Conservation (phyloP, 2,329 filamentous ascomycete species). For the Colletotrichum nymphaeae region DNA sequence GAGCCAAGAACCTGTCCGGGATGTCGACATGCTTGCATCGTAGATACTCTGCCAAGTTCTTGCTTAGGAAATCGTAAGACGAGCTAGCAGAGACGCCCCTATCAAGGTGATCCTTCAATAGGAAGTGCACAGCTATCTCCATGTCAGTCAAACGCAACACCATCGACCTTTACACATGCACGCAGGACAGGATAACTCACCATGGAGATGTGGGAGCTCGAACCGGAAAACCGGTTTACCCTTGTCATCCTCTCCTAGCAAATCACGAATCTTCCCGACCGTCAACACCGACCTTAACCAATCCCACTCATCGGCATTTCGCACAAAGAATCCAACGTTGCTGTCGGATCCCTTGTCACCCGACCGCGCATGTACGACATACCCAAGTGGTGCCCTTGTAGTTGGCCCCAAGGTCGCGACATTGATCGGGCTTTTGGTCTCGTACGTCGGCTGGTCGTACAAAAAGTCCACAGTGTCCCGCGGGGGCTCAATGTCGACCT, state of each 20-base stretch:
- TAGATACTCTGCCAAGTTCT: constrained; percentile 45
- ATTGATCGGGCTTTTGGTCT: constrained; percentile 41
- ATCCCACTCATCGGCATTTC: constrained; percentile 37
- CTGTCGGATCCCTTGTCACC: constrained; percentile 57
- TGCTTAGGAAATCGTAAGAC: constrained; percentile 46
- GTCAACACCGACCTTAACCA: constrained; percentile 53
- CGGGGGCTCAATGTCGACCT: constrained; percentile 38
- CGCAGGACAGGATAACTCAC: constrained; percentile 8
- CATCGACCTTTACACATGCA: not conserved
- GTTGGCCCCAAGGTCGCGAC: constrained; percentile 42
- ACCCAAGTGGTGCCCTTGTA: constrained; percentile 42
- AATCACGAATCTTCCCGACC: constrained; percentile 47
- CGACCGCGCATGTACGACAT: constrained; percentile 45
- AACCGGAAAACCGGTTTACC: constrained; percentile 55
- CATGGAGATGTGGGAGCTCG: constrained; percentile 49
- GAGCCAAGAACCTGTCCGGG: constrained; percentile 42
- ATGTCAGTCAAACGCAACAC: constrained; percentile 1
- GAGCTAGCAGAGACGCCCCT: constrained; percentile 35
- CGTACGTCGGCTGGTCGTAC: constrained; percentile 40
- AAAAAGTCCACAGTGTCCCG: constrained; percentile 39
- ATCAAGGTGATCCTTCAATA: constrained; percentile 55
- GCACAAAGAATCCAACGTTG: constrained; percentile 40
- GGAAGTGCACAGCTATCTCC: constrained; percentile 44
- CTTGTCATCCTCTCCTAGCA: constrained; percentile 51
- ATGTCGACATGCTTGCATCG: constrained; percentile 43